phyloP scores from a whole-genome alignment of 192 early-diverging fungal species.

The Coemansia sp. region DNA sequence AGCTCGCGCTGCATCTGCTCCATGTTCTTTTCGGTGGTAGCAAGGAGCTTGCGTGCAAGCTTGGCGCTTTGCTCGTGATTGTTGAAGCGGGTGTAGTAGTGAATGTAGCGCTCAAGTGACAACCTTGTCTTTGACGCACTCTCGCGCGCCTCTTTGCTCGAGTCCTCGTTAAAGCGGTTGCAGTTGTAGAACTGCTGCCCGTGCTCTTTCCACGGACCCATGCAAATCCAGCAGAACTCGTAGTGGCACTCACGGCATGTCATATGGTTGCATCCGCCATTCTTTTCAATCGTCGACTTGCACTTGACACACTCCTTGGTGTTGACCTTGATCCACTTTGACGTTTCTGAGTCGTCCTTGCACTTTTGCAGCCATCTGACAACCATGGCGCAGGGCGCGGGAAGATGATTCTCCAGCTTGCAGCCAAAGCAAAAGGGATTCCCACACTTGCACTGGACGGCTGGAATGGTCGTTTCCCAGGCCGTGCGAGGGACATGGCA shows the following conservation, averaged over 20 bases:
- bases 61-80: conserved; percentile 96
- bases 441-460: conserved; percentile 81
- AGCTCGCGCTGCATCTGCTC: conserved; percentile 90
- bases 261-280: conserved; percentile 99
- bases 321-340: conserved; percentile 95
- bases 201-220: conserved; percentile 96
- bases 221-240: conserved; percentile 99
- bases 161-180: conserved; percentile 94
- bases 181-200: conserved; percentile 97
- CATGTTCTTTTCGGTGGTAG: conserved; percentile 66
- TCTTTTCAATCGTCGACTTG: conserved; percentile 96
- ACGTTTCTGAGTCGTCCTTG: conserved; percentile 95
- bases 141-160: conserved; percentile 82
- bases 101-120: conserved; percentile 90
- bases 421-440: conserved; percentile 93
- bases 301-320: conserved; percentile 97
- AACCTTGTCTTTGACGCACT: conserved; percentile 83
- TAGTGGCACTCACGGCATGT: conserved; percentile 96
- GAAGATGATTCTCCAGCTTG: conserved; percentile 77
- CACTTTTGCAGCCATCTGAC: conserved; percentile 92
- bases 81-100: conserved; percentile 96
- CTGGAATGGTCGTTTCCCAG: conserved; percentile 74
- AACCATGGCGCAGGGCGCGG: conserved; percentile 82
- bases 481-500: conserved; percentile 75
- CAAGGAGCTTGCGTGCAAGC: conserved; percentile 76